These are phyloP conservation scores for Yamadazyma buinensis DNA, from an alignment of 1,139 yeast genomes.

Conservation along the genomic window DNA sequence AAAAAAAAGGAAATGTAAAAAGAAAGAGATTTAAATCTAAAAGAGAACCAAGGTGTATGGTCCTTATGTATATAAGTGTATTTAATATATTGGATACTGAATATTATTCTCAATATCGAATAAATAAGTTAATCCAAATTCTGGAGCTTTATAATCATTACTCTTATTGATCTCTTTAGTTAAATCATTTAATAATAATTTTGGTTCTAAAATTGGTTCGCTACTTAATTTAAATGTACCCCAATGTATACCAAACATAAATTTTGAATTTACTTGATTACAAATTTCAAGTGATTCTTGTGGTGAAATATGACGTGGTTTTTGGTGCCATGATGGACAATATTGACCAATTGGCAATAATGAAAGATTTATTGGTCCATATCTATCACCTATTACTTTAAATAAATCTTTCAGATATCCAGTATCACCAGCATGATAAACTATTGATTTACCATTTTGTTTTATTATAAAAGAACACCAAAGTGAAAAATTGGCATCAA, in stretches of 20 bases:
- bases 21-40: too few relatives aligned
- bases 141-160: conserved; percentile 30
- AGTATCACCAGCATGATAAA: conserved; percentile 94
- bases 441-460: conserved; percentile 61
- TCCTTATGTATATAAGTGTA: conserved; percentile 2
- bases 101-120: conserved; percentile 24
- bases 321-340: conserved; percentile 92
- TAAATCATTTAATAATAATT: conserved; percentile 30
- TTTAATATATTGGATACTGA: conserved; percentile 12
- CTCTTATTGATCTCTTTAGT: conserved; percentile 18
- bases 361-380: conserved; percentile 65
- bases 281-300: conserved; percentile 68
- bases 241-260: conserved; percentile 90
- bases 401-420: conserved; percentile 79
- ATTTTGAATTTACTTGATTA: conserved; percentile 55
- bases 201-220: conserved; percentile 85
- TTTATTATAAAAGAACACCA: conserved; percentile 85
- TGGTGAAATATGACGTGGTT: conserved; percentile 85
- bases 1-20: not conserved
- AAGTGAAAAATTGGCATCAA: conserved; percentile 74
- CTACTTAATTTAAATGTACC: conserved; percentile 90
- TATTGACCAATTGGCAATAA: conserved; percentile 92
- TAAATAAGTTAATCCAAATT: conserved; percentile 40
- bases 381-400: conserved; percentile 55
- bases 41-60: too few relatives aligned